A percentile compares a stretch with the other conserved stretches of the same genome.
Conservation (phyloP, 169 alveolate species). For the Plasmodium ovale region DNA sequence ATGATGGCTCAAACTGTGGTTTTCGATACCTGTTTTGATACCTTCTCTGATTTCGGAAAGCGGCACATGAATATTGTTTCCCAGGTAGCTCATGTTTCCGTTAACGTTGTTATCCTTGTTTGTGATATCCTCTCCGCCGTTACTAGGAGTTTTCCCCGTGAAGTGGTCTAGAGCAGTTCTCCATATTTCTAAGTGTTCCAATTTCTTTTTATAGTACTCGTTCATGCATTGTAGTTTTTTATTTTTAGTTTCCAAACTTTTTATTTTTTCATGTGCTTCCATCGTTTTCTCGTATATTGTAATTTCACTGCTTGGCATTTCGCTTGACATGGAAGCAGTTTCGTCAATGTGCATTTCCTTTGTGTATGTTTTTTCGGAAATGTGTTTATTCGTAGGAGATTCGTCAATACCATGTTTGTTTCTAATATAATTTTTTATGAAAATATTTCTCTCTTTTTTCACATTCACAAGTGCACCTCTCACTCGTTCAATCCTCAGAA, state of each 20-base stretch:
- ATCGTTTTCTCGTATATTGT: slow-evolving; percentile 30
- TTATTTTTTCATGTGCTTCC: slow-evolving; percentile 27
- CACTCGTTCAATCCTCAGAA: slow-evolving; percentile 5
- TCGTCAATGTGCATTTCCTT: no score
- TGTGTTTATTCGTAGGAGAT: neutral
- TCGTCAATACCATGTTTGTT: neutral
- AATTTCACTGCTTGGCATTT: slow-evolving; percentile 60
- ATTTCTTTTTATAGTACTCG: slow-evolving; percentile 48
- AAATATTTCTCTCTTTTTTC: neutral
- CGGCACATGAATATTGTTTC: no score
- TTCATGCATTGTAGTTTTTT: slow-evolving; percentile 22
- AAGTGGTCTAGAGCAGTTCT: slow-evolving; percentile 4
- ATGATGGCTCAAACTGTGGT: neutral
- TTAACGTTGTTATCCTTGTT: no score
- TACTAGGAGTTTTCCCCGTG: neutral
- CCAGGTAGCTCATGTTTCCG: no score
- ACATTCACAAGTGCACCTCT: neutral
- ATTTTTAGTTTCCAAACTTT: slow-evolving; percentile 18
- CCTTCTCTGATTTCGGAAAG: no score
- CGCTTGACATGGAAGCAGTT: neutral
- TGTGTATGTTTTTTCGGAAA: neutral
- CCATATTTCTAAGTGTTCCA: slow-evolving; percentile 52
- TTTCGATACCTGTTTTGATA: neutral
- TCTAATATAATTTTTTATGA: neutral
- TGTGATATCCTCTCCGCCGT: neutral